phyloP scores from a whole-genome alignment of 768 basidiomycete species.

The Suillus subluteus region DNA sequence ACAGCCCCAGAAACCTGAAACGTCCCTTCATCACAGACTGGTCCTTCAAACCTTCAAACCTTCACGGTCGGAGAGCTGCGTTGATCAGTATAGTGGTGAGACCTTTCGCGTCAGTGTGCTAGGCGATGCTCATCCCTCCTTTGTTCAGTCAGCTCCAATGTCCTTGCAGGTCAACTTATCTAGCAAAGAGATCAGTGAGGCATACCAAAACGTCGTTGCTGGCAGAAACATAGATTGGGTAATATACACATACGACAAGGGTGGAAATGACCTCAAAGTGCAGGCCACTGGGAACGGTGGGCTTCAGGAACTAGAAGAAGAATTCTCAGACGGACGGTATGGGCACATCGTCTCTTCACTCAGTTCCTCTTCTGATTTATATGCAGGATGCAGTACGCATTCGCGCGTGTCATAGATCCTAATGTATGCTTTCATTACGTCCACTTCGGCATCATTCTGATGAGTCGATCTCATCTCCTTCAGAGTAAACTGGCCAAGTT shows the following conservation, averaged over 20 bases:
- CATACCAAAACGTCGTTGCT: constrained; percentile 77
- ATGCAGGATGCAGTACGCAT: constrained; percentile 90
- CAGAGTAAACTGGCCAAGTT: constrained; percentile 88
- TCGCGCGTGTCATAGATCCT: constrained; percentile 81
- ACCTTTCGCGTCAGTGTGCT: too few relatives aligned
- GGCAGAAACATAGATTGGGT: constrained; percentile 74
- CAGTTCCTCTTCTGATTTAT: constrained; percentile 15
- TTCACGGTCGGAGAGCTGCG: background rate
- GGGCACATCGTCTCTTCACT: constrained; percentile 25
- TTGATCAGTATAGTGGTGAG: constrained; percentile 5
- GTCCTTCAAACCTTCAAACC: background rate
- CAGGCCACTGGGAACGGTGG: constrained; percentile 87
- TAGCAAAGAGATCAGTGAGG: constrained; percentile 67
- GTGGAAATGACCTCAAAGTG: constrained; percentile 85
- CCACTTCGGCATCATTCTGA: background rate
- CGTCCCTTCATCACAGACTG: constrained; percentile 4
- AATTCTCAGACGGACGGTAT: constrained; percentile 92
- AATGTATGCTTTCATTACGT: constrained; percentile 54
- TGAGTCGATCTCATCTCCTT: constrained; percentile 5
- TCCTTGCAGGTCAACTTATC: constrained; percentile 82
- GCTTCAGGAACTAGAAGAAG: constrained; percentile 88
- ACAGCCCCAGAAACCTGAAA: constrained; percentile 10
- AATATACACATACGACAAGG: constrained; percentile 79
- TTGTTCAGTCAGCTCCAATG: constrained; percentile 44
- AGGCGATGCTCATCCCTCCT: background rate